phyloP scores from a whole-genome alignment of 164 flowering plant genomes.

The Magnolia changhungtana region DNA sequence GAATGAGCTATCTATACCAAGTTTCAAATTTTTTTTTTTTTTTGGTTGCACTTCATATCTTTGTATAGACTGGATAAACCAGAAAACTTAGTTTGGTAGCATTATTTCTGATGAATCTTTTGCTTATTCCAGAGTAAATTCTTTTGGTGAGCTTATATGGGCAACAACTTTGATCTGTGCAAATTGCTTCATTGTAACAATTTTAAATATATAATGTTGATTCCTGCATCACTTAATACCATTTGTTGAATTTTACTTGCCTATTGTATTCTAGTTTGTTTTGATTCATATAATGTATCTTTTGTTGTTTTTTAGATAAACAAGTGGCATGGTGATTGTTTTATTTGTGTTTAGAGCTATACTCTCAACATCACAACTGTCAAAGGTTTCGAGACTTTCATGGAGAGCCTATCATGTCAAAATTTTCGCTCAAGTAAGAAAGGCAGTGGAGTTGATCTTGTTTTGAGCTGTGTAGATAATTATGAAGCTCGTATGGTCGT shows the following conservation, averaged over 20 bases:
- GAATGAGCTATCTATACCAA: neutral
- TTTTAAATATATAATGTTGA: neutral
- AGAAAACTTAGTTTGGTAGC: neutral
- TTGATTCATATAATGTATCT: neutral
- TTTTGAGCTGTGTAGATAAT: constrained; percentile 95
- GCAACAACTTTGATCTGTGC: neutral
- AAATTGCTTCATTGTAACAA: neutral
- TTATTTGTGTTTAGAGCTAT: constrained; percentile 58
- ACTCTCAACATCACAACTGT: constrained; percentile 92
- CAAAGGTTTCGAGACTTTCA: constrained; percentile 92
- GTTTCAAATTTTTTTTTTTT: too few relatives aligned
- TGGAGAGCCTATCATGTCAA: constrained; percentile 67
- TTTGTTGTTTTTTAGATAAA: neutral
- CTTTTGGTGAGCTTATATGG: neutral
- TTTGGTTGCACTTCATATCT: too few relatives aligned
- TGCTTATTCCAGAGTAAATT: neutral
- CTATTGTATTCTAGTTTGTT: neutral
- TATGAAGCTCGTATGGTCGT: constrained; percentile 99
- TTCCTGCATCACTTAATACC: neutral
- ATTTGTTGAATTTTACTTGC: neutral
- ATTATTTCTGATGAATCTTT: neutral
- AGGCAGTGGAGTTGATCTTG: constrained; percentile 86
- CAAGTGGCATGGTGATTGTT: constrained; percentile 5
- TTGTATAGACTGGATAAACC: neutral
- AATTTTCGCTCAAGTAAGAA: constrained; percentile 48